These are phyloP conservation scores for Fraxinus floribunda DNA, from an alignment of 305 asterid species.

Conservation along the genomic window DNA sequence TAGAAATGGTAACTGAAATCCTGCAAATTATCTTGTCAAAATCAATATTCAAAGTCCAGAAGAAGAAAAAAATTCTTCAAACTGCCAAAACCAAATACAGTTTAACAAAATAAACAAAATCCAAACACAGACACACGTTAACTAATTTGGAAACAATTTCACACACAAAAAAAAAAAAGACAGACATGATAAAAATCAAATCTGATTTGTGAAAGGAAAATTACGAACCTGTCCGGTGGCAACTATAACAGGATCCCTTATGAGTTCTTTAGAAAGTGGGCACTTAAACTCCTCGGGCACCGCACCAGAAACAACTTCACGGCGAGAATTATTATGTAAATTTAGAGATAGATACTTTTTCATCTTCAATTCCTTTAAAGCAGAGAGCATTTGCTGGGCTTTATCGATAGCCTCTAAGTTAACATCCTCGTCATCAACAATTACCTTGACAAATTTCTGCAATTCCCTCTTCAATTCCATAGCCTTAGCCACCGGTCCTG, in stretches of 20 bases:
- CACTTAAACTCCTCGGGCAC: slow-evolving; percentile 46
- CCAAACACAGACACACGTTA: not conserved
- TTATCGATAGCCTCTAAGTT: slow-evolving; percentile 2
- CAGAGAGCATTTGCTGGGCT: not conserved
- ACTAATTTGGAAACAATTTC: not conserved
- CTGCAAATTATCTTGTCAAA: not conserved
- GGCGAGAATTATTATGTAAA: not conserved
- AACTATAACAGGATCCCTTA: slow-evolving; percentile 52
- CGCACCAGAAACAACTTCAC: slow-evolving; percentile 18
- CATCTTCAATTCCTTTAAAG: not conserved
- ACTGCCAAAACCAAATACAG: not conserved
- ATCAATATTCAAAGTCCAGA: not conserved
- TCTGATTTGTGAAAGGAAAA: not conserved
- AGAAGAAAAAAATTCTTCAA: not conserved
- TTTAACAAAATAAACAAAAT: not conserved
- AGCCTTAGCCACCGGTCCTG: slow-evolving; percentile 10
- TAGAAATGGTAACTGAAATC: not conserved
- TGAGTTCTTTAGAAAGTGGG: slow-evolving; percentile 44
- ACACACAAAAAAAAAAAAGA: not conserved
- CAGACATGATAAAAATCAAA: not conserved
- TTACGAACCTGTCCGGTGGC: slow-evolving; percentile 47
- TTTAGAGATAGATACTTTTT: not conserved
- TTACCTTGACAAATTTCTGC: slow-evolving; percentile 16
- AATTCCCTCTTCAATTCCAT: slow-evolving; percentile 19
- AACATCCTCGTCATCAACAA: slow-evolving; percentile 16